Evolutionary conservation across 345 rosid species (phyloP).

Genomic region (Durio zibethinus): DNA sequence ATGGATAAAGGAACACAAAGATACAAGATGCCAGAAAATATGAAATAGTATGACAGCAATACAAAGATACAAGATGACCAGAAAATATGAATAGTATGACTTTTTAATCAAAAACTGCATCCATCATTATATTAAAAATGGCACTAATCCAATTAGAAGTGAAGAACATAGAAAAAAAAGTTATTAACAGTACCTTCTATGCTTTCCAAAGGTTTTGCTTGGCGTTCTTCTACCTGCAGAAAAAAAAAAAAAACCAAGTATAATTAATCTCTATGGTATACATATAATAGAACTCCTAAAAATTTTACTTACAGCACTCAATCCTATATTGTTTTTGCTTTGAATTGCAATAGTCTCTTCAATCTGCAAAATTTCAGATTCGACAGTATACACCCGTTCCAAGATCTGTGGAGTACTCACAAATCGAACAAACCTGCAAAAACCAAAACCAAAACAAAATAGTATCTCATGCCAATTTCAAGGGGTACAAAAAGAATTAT

Average conservation of each 20-base stretch:
- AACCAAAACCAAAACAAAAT: conserved; percentile 16
- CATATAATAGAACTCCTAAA: conserved; percentile 13
- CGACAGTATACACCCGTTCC: conserved; percentile 72
- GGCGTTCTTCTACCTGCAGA: conserved; percentile 53
- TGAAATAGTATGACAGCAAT: too few relatives aligned
- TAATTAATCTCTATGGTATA: conserved; percentile 8
- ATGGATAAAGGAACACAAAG: background rate
- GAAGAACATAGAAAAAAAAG: background rate
- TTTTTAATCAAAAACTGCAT: background rate
- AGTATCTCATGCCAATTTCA: conserved; percentile 5
- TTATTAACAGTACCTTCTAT: conserved; percentile 77
- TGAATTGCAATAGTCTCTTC: conserved; percentile 83
- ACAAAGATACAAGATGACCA: conserved; percentile 19
- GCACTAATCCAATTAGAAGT: background rate
- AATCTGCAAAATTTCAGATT: conserved; percentile 91
- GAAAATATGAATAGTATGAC: background rate
- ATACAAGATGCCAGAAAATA: background rate
- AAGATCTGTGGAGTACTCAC: conserved; percentile 90
- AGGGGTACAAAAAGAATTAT: background rate
- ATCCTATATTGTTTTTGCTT: conserved; percentile 54
- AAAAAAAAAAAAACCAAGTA: conserved; percentile 19
- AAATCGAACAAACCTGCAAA: conserved; percentile 93
- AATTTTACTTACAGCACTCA: conserved; percentile 53
- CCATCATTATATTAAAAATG: background rate
- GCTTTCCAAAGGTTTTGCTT: conserved; percentile 46